phyloP scores from a whole-genome alignment of 2,329 filamentous ascomycete genomes.

The Coleophoma eucalyptorum region DNA sequence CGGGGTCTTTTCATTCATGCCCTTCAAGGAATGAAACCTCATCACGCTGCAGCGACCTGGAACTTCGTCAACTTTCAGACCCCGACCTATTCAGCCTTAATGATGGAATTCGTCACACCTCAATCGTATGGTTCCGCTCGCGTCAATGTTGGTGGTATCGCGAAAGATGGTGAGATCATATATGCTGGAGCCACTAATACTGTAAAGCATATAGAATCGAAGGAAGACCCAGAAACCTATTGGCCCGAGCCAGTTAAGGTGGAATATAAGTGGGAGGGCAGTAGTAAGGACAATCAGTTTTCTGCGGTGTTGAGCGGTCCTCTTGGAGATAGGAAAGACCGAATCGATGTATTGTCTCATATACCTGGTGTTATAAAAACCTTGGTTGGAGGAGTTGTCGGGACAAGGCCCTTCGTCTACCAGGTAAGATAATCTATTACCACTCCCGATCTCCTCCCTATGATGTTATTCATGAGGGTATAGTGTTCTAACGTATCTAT shows the following conservation, averaged over 20 bases:
- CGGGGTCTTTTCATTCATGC: slow-evolving; percentile 77
- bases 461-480: not conserved
- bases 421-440: slow-evolving; percentile 56
- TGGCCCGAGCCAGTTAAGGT: slow-evolving; percentile 83
- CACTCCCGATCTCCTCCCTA: not conserved
- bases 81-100: slow-evolving; percentile 76
- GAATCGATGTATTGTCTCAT: slow-evolving; percentile 94
- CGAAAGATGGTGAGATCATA: slow-evolving; percentile 76
- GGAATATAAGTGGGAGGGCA: slow-evolving; percentile 76
- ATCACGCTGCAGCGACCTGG: slow-evolving; percentile 90
- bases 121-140: slow-evolving; percentile 84
- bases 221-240: slow-evolving; percentile 71
- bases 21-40: slow-evolving; percentile 97
- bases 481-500: not conserved
- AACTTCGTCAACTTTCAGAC: slow-evolving; percentile 93
- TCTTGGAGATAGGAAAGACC: slow-evolving; percentile 69
- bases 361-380: slow-evolving; percentile 94
- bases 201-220: slow-evolving; percentile 65
- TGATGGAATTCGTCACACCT: slow-evolving; percentile 97
- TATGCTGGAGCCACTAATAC: slow-evolving; percentile 63
- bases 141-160: slow-evolving; percentile 80
- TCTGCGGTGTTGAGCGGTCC: slow-evolving; percentile 67
- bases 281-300: slow-evolving; percentile 69
- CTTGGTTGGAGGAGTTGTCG: slow-evolving; percentile 82
- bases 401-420: slow-evolving; percentile 97